Conservation (phyloP, 192 early-diverging fungal genomes). For the Lobulomyces angularis region DNA sequence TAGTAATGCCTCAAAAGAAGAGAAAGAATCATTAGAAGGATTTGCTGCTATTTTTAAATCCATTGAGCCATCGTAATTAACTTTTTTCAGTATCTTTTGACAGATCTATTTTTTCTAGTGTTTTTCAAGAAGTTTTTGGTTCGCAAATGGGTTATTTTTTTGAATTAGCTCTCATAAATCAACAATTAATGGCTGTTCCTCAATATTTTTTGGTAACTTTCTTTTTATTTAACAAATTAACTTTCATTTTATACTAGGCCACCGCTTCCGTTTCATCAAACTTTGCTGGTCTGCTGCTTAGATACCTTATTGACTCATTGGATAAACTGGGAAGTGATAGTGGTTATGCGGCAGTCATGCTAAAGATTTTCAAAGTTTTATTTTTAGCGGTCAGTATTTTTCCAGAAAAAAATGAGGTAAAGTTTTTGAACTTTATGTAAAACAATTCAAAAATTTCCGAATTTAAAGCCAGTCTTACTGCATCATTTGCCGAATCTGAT, state of each 20-base stretch:
- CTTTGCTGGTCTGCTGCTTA: slow-evolving; percentile 65
- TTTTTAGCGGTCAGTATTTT: slow-evolving; percentile 88
- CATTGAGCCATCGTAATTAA: slow-evolving; percentile 72
- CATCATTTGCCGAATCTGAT: slow-evolving; percentile 89
- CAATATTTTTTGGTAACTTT: slow-evolving; percentile 77
- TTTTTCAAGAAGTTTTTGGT: slow-evolving; percentile 92
- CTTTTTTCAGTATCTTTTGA: too few relatives aligned
- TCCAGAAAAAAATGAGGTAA: slow-evolving; percentile 84
- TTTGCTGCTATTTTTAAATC: slow-evolving; percentile 76
- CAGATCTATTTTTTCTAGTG: too few relatives aligned
- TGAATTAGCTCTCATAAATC: slow-evolving; percentile 65
- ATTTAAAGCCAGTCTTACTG: slow-evolving; percentile 74
- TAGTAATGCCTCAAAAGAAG: too few relatives aligned
- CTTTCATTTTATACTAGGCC: too few relatives aligned
- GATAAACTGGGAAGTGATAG: slow-evolving; percentile 60
- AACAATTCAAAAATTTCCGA: too few relatives aligned
- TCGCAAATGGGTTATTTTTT: slow-evolving; percentile 79
- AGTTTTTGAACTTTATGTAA: too few relatives aligned
- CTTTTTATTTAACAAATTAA: too few relatives aligned
- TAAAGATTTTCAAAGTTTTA: slow-evolving; percentile 83
- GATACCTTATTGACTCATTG: slow-evolving; percentile 65
- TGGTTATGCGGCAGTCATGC: slow-evolving; percentile 55
- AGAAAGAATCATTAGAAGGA: slow-evolving; percentile 82
- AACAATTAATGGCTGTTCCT: slow-evolving; percentile 63
- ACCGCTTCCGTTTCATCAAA: slow-evolving; percentile 63